phyloP scores from a whole-genome alignment of 495 filamentous ascomycete species.

The Emericellopsis terricola region DNA sequence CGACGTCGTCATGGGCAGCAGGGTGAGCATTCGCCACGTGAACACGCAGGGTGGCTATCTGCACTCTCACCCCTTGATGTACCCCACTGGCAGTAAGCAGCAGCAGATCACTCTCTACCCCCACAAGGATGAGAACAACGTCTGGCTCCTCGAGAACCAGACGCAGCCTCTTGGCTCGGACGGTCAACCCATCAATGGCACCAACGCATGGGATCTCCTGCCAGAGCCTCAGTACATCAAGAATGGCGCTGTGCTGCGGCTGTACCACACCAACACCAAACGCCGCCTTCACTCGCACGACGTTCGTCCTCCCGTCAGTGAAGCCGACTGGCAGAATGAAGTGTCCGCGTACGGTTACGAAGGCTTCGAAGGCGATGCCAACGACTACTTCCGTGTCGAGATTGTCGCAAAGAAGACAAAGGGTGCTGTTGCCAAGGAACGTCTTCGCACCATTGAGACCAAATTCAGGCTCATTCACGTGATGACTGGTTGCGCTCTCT shows the following conservation, averaged over 20 bases:
- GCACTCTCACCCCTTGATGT: slow-evolving; percentile 94
- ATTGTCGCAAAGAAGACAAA: slow-evolving; percentile 85
- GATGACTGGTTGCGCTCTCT: slow-evolving; percentile 92
- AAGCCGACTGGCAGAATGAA: slow-evolving; percentile 97
- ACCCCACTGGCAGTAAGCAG: slow-evolving; percentile 90
- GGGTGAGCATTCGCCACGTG: slow-evolving; percentile 70
- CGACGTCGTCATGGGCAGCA: slow-evolving; percentile 77
- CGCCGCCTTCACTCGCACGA: slow-evolving; percentile 93
- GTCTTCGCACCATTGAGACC: slow-evolving; percentile 83
- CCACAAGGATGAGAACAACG: slow-evolving; percentile 97
- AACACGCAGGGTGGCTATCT: slow-evolving; percentile 97
- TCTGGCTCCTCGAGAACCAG: slow-evolving; percentile 86
- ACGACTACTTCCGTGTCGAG: slow-evolving; percentile 87
- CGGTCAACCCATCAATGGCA: slow-evolving; percentile 59
- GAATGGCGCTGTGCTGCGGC: slow-evolving; percentile 60
- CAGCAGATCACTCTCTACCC: slow-evolving; percentile 97
- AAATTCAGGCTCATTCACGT: slow-evolving; percentile 90
- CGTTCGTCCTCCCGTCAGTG: slow-evolving; percentile 88
- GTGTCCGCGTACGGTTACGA: slow-evolving; percentile 96
- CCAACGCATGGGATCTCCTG: slow-evolving; percentile 64
- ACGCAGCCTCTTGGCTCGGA: slow-evolving; percentile 70
- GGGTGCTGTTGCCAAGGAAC: slow-evolving; percentile 58
- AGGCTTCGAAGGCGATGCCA: slow-evolving; percentile 91
- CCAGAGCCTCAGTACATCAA: slow-evolving; percentile 48
- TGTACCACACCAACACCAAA: slow-evolving; percentile 70